Evolutionary conservation across 2,329 filamentous ascomycete species (phyloP), one percentile per base, ranked within the genome.

Genomic region (Aspergillus fijiensis): DNA sequence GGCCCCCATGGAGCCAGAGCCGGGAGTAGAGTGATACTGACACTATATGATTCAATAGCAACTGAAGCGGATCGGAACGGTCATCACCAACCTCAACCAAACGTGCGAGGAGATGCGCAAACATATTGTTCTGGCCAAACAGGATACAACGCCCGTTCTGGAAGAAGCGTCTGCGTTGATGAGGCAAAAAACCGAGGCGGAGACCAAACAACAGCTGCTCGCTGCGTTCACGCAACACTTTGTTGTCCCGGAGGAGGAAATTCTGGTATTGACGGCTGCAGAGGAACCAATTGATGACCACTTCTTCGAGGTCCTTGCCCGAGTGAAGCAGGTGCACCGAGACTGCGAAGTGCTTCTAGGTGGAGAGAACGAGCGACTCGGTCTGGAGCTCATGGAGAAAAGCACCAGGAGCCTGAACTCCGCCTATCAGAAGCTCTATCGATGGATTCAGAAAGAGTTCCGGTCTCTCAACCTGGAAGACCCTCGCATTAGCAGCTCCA

Each of bases 401-500:
- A 94, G 89, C 58, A 93, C 92, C 0, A 92, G 91, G 60, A 87
- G 91, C 63, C 83, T 99, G 53, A 95, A 96, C 70, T 84, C 88
- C 16, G 94, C 91, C 5, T 99, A 95, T 68, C 94, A 99, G 72
- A 99, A 97, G 73, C 84, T 99, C 2, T 97, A 96, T 76, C 88
- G 91, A 68, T 99, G 94, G 94, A 88, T 96, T 21, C 93, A 97
- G 73, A 88, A 90, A 60, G 92, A 97, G 69, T 96, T 99, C 78
- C 96, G 93, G 74, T 89, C 88, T 0, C 79, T 98, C 54, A 96
- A 98, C 72, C 84, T 98, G 9, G 95, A 99, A 71, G 96, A 96
- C 66, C 93, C 93, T 0, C 93, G 96, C 69, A 93, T 98, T 73
- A 93, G 90, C 71, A 85, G 88, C 21, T 88, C 91, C 0, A 93